Base-by-base conservation (phyloP, 257 asterid species). In the Anisodus acutangulus region DNA sequence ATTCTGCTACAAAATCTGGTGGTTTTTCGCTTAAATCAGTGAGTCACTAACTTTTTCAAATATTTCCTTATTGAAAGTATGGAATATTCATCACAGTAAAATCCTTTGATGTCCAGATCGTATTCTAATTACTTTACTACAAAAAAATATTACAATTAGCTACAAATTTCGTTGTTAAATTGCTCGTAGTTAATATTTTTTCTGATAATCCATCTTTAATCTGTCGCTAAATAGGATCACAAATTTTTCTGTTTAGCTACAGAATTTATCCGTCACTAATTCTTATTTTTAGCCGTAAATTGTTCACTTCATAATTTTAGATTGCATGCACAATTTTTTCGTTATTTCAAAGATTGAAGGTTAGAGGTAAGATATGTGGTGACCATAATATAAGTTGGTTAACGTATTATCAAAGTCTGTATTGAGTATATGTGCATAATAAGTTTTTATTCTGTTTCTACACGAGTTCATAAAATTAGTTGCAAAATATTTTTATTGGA, bases 1-100 rank as follows among this genome's bases (percentile, higher is more conserved):
- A 57, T 58, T 41, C 86, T 45, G 95, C 94, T 17, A 89, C 97
- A 86, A 94, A 92, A 91, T 89, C 97, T 49, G 92, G 92, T 57
- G 95, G 88, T 51, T 89, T 90, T 86, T 87, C 97, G 26, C 82
- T 90, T 82, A 92, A 90, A 62, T 88, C 95, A 17, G 97, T 93
- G 89, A 26, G 88, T 83, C n/a, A 4, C 60, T 47, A 72, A 9
- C 54, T 72, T 3, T 47, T 19, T 60, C 13, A 19, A 60, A 59
- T 59, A 59, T 59, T 59, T 60, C 68, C 37, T 60, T 60, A 19
- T 60, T 57, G 8, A 57, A 57, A 57, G 1, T 57, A n/a, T 57
- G 22, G 17, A 0, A 53, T 9, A 3, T 17, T 26, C 54, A 49
- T 58, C 19, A 58, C 16, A 49, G 54, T 49, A 3, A 49, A 49